Base-by-base conservation (phyloP, 352 stramenopile genomes). In the Globisporangium megalacanthum region DNA sequence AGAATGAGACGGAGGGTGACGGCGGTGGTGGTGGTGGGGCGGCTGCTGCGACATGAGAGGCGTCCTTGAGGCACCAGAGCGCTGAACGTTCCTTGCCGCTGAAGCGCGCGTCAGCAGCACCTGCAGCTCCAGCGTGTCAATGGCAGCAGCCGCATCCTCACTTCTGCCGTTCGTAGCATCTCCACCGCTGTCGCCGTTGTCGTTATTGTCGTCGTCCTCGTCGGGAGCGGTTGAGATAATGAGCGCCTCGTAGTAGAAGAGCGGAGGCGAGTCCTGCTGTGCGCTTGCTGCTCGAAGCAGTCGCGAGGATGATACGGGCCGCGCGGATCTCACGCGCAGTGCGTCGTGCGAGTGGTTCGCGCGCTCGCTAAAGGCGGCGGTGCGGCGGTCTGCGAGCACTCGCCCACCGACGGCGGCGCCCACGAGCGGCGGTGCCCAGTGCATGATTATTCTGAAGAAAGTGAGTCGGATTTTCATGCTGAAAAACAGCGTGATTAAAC, bases 231-330 rank as follows among this genome's bases (percentile, higher is more conserved):
- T 83, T 11, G 78, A 64, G 33, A 86, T 15, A 49, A 86, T 62
- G 31, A 70, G 72, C 47, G 68, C 70, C 66, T 88, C 77, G 45
- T 64, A 85, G 63, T 88, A 88, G 53, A 76, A 88, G 29, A 81
- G 41, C 19, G 79, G 35, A 0, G 47, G 11, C 14, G 47, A 29
- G 25, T 22, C 4, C 3, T 22, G 5, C 22, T 51, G 13, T 5
- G 47, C 25, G 46, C 19, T 15, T 9, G 20, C 2, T n/a, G 11
- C 20, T 19, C 10, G 22, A 13, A 20, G 46, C 33, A 14, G n/a
- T 29, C 11, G 7, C 46, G 29, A 7, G n/a, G 33, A 19, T 20
- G 22, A 44, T 13, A 71, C 72, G 0, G 72, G 59, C 14, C 57
- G 54, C 9, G 51, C 52, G 14, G 66, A 64, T 11, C 74, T 67